Evolutionary conservation across 2,329 filamentous ascomycete genomes (phyloP).

Genomic region (Colletotrichum echinochloae): DNA sequence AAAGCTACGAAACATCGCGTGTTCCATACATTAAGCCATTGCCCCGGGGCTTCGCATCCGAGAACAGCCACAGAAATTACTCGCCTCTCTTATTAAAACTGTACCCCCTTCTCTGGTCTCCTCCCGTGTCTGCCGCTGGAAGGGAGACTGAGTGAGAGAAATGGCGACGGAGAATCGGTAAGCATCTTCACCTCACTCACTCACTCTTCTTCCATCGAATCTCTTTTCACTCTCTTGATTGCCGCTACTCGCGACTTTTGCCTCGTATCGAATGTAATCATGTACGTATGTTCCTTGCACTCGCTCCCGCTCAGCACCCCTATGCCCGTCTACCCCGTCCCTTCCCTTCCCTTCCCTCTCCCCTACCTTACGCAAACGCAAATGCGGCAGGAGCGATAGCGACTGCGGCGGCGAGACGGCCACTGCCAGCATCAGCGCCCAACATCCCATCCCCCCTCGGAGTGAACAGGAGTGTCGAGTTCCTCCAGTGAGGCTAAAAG

Average conservation of each 20-base stretch:
- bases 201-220: conserved; percentile 7
- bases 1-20: conserved; percentile 40
- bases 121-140: background rate
- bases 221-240: background rate
- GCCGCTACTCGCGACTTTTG: background rate
- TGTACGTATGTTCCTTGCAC: conserved; percentile 1
- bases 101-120: conserved; percentile 28
- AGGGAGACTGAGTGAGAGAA: conserved; percentile 39
- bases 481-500: conserved; percentile 43
- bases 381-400: background rate
- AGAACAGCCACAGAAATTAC: conserved; percentile 36
- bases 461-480: conserved; percentile 17
- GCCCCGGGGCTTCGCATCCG: conserved; percentile 31
- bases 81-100: conserved; percentile 36
- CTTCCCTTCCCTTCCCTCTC: background rate
- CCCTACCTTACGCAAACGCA: background rate
- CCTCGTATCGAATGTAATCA: conserved; percentile 4
- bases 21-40: conserved; percentile 41
- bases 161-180: conserved; percentile 53
- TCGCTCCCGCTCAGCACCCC: conserved; percentile 1
- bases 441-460: background rate
- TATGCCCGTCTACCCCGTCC: conserved; percentile 14
- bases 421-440: conserved; percentile 1
- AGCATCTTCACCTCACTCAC: conserved; percentile 39
- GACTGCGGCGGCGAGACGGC: background rate